Evolutionary conservation across 495 filamentous ascomycete genomes (phyloP).

Genomic region (Penicillium pulvis): DNA sequence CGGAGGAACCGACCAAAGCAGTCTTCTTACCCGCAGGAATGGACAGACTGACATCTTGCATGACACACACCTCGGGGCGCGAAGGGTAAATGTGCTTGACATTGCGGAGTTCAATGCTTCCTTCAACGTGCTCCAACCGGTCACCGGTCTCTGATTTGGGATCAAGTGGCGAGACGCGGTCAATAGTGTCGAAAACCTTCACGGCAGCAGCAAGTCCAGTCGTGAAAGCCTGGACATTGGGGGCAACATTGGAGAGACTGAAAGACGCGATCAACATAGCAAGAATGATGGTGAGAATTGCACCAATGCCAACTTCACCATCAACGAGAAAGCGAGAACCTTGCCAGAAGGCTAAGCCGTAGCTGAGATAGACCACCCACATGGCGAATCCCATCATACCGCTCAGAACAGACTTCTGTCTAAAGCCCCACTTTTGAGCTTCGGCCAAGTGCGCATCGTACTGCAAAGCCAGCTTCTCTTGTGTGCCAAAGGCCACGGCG

Average conservation of each 20-base stretch:
- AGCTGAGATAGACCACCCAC: constrained; percentile 63
- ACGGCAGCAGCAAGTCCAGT: constrained; percentile 56
- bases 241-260: constrained; percentile 62
- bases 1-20: constrained; percentile 67
- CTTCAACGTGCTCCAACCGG: constrained; percentile 33
- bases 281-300: constrained; percentile 65
- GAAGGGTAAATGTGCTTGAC: constrained; percentile 64
- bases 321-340: constrained; percentile 55
- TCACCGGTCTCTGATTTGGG: constrained; percentile 34
- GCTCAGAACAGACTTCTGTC: constrained; percentile 56
- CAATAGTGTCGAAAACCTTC: constrained; percentile 51
- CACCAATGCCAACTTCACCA: constrained; percentile 49
- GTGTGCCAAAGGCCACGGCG: constrained; percentile 5
- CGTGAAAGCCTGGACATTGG: constrained; percentile 58
- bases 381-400: constrained; percentile 60
- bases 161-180: constrained; percentile 51
- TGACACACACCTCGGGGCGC: constrained; percentile 49
- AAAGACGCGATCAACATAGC: constrained; percentile 62
- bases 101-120: constrained; percentile 49
- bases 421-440: constrained; percentile 39
- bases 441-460: constrained; percentile 37
- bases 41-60: constrained; percentile 16
- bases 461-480: constrained; percentile 3
- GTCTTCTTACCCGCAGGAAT: constrained; percentile 55
- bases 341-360: constrained; percentile 67